Conservation (phyloP, 2,329 filamentous ascomycete genomes). For the Paramyrothecium sp. region DNA sequence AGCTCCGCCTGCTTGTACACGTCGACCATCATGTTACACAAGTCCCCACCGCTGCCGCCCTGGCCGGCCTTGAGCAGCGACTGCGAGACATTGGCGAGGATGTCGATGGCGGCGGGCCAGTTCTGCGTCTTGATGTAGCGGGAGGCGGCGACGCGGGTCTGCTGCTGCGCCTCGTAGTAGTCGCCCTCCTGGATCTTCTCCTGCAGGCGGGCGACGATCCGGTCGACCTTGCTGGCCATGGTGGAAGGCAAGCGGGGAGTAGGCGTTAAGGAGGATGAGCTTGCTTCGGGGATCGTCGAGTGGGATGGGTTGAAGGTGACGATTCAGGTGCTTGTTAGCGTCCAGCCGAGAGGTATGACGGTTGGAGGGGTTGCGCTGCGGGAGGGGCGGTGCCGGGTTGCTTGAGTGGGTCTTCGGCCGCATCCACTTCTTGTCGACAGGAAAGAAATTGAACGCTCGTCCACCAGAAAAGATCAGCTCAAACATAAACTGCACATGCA, state of each 20-base stretch:
- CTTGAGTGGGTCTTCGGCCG: too few species aligned
- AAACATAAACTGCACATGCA: too few species aligned
- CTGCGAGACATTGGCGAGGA: slow-evolving; percentile 80
- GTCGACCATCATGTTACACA: slow-evolving; percentile 84
- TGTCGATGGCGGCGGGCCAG: slow-evolving; percentile 82
- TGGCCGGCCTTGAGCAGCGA: slow-evolving; percentile 89
- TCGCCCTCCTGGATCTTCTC: slow-evolving; percentile 86
- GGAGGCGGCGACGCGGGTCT: slow-evolving; percentile 90
- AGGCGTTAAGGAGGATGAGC: too few species aligned
- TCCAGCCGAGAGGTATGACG: too few species aligned
- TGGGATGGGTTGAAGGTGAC: too few species aligned
- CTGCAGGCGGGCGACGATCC: slow-evolving; percentile 67
- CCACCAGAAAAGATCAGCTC: too few species aligned
- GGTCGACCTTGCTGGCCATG: slow-evolving; percentile 40
- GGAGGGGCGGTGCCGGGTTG: too few species aligned
- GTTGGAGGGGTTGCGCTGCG: too few species aligned
- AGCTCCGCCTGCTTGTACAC: slow-evolving; percentile 87
- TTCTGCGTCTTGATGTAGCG: slow-evolving; percentile 88
- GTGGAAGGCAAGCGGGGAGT: slow-evolving; percentile 1
- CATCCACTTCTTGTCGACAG: too few species aligned
- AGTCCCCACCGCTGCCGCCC: slow-evolving; percentile 86
- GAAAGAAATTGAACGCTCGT: too few species aligned
- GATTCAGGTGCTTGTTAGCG: too few species aligned
- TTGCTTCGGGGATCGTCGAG: too few species aligned
- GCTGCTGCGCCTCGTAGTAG: slow-evolving; percentile 98